Conservation (phyloP, 1,284 basidiomycete species). For the Trametes hirsuta region DNA sequence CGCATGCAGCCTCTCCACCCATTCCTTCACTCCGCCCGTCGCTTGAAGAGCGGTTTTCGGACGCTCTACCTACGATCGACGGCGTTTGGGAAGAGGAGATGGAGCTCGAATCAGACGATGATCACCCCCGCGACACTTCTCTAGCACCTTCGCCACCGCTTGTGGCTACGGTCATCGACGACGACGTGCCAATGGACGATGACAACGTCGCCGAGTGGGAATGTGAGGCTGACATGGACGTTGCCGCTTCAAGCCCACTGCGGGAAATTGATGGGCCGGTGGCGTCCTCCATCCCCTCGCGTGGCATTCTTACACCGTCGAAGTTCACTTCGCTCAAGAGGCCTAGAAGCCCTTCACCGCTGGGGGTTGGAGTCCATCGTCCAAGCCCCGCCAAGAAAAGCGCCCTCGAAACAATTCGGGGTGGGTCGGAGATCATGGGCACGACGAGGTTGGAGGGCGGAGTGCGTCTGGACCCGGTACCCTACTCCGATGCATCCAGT, state of each 20-base stretch:
- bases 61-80: neutral
- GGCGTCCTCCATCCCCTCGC: neutral
- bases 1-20: neutral
- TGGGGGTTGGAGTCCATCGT: neutral
- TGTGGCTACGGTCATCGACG: neutral
- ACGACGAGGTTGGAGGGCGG: neutral
- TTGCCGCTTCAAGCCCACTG: slow-evolving; percentile 13
- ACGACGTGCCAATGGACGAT: neutral
- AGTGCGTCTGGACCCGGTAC: neutral
- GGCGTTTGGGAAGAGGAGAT: slow-evolving; percentile 23
- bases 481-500: slow-evolving; percentile 5
- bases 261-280: neutral
- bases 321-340: neutral
- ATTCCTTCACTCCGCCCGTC: neutral
- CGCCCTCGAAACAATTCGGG: neutral
- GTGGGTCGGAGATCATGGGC: neutral
- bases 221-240: slow-evolving; percentile 17
- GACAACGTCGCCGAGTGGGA: neutral
- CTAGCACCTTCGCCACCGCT: neutral
- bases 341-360: neutral
- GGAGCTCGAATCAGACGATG: slow-evolving; percentile 26
- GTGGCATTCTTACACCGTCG: neutral
- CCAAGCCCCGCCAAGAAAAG: neutral
- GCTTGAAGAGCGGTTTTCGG: slow-evolving; percentile 10
- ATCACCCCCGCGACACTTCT: neutral